Evolutionary conservation across 176 grass and related monocot species (phyloP).

Genomic region (Stipa capillata): DNA sequence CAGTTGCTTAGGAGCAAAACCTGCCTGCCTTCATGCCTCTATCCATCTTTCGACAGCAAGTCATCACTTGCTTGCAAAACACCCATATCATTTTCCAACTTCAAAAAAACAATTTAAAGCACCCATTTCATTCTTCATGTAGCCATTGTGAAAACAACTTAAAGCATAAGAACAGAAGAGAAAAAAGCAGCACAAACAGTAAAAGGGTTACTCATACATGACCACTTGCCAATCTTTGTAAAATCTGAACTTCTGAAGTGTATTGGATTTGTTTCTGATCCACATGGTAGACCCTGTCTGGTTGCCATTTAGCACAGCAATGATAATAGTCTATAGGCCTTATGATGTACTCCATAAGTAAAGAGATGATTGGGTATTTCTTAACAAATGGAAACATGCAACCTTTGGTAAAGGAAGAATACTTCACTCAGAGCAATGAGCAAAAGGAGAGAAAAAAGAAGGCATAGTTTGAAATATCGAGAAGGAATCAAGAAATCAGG

Average conservation of each 20-base stretch:
- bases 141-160: neutral
- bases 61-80: neutral
- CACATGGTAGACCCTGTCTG: constrained; percentile 9
- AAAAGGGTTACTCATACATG: neutral
- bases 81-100: neutral
- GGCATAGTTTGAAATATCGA: neutral
- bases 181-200: neutral
- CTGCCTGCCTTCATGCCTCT: neutral
- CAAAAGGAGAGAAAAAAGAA: neutral
- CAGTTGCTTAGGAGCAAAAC: neutral
- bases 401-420: constrained; percentile 26
- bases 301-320: neutral
- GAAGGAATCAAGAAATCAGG: neutral
- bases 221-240: neutral
- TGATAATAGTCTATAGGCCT: neutral
- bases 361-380: neutral
- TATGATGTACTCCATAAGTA: neutral
- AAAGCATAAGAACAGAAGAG: neutral
- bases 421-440: neutral
- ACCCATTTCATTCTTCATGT: neutral
- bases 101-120: neutral
- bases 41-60: neutral
- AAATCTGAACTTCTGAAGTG: neutral
- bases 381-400: neutral
- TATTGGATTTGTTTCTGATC: neutral